Percentiles rank a stretch among this genome's conserved stretches.
Evolutionary conservation across 805 yeast genomes (phyloP).

Genomic region (Lipomyces anomalus): DNA sequence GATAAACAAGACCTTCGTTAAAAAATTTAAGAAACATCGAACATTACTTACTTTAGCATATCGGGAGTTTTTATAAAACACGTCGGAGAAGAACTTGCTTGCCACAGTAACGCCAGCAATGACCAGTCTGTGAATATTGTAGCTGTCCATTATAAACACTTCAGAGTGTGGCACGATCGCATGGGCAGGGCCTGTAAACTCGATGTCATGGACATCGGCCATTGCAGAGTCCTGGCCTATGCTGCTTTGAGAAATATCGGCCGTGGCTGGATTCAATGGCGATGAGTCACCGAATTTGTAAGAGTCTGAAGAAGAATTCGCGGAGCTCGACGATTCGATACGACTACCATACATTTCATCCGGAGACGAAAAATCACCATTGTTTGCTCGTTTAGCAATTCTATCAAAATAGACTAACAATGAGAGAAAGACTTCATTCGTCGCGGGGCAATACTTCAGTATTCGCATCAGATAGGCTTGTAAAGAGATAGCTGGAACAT

Average conservation of each 20-base stretch:
- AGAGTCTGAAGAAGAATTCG: not conserved
- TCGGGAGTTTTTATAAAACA: constrained; percentile 87
- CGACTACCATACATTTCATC: not conserved
- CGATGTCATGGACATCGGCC: too few relatives aligned
- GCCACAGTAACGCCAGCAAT: constrained; percentile 95
- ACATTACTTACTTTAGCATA: constrained; percentile 59
- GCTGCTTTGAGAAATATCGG: too few relatives aligned
- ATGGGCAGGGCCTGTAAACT: too few relatives aligned
- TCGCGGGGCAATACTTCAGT: constrained; percentile 95
- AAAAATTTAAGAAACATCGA: not conserved
- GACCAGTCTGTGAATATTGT: constrained; percentile 87
- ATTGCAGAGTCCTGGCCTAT: too few relatives aligned
- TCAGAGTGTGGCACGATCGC: constrained; percentile 15
- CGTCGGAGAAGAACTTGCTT: constrained; percentile 89
- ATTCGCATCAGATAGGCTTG: constrained; percentile 87
- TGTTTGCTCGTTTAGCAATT: constrained; percentile 75
- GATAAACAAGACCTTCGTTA: not conserved
- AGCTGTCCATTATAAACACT: constrained; percentile 89
- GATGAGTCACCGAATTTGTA: too few relatives aligned
- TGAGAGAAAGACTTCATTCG: constrained; percentile 90
- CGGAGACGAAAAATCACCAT: constrained; percentile 18
- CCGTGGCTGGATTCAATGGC: not conserved
- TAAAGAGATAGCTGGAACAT: constrained; percentile 89
- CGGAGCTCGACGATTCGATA: not conserved
- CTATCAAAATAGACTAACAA: constrained; percentile 90